These are phyloP conservation scores for Mesembryanthemum crystallinum DNA, from an alignment of 148 eudicot genomes.

Conservation along the genomic window DNA sequence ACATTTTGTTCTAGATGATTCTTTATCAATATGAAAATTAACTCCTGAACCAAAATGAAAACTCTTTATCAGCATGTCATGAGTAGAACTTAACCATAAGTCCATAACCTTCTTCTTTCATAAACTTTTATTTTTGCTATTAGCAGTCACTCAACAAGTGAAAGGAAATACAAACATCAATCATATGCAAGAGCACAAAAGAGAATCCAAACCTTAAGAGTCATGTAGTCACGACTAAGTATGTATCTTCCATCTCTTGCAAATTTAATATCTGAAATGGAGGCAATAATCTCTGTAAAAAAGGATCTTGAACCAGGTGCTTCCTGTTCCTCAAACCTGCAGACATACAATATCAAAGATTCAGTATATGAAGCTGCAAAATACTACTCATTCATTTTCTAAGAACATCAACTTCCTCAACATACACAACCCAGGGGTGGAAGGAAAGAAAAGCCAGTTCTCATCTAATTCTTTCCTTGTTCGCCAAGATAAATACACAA, in stretches of 20 bases:
- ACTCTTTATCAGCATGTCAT: background rate
- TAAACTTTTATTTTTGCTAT: background rate
- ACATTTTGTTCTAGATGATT: background rate
- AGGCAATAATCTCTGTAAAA: slow-evolving; percentile 76
- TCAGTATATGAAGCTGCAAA: background rate
- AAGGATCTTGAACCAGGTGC: slow-evolving; percentile 76
- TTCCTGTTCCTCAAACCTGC: slow-evolving; percentile 75
- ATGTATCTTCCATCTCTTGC: slow-evolving; percentile 69
- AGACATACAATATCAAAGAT: slow-evolving; percentile 12
- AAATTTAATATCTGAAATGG: slow-evolving; percentile 76
- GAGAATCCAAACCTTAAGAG: slow-evolving; percentile 52
- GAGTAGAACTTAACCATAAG: background rate
- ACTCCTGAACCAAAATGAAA: slow-evolving; percentile 4
- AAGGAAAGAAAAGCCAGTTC: no score
- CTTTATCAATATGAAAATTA: background rate
- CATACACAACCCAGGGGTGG: no score
- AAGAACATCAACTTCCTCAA: background rate
- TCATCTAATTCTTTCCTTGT: background rate
- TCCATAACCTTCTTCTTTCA: background rate
- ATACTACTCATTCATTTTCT: background rate
- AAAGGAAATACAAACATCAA: slow-evolving; percentile 2
- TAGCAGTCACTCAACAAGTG: background rate
- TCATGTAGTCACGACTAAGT: slow-evolving; percentile 81
- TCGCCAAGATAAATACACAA: slow-evolving; percentile 4
- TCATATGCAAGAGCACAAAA: slow-evolving; percentile 4